Percentiles rank a stretch among this genome's conserved stretches.
Conservation (phyloP, 192 early-diverging fungal species). For the Coemansia sp. region DNA sequence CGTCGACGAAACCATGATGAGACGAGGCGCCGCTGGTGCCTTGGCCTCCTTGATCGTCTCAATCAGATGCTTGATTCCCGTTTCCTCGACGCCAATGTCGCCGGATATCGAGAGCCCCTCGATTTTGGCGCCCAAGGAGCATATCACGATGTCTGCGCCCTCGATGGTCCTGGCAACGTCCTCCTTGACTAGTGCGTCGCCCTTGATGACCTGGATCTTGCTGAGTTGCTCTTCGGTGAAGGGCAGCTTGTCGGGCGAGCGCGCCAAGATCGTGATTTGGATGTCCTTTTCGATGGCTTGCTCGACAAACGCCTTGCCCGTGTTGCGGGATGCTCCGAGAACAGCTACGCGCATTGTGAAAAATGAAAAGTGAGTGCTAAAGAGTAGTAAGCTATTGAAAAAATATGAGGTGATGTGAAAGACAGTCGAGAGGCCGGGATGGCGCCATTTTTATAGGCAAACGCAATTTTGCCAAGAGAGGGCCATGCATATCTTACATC, state of each 20-base stretch:
- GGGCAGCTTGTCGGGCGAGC: constrained; percentile 37
- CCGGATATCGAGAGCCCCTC: constrained; percentile 7
- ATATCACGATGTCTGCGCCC: constrained; percentile 35
- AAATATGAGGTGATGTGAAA: not conserved
- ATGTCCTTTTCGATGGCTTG: constrained; percentile 28
- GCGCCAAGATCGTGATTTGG: constrained; percentile 30
- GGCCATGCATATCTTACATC: not conserved
- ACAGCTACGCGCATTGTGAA: constrained; percentile 30
- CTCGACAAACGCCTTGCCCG: constrained; percentile 34
- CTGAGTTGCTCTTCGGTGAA: constrained; percentile 39
- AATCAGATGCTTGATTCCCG: constrained; percentile 4
- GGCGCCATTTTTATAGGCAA: not conserved
- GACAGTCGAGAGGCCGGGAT: not conserved
- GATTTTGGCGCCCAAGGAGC: constrained; percentile 36
- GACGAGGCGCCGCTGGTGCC: constrained; percentile 12
- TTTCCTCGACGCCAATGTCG: constrained; percentile 33
- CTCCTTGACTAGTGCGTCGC: constrained; percentile 34
- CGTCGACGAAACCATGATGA: constrained; percentile 48
- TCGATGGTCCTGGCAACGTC: constrained; percentile 36
- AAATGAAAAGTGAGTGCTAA: not conserved
- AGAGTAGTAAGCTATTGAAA: not conserved
- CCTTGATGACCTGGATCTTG: constrained; percentile 39
- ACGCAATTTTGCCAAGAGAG: not conserved
- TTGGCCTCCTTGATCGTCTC: constrained; percentile 31
- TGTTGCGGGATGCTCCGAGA: constrained; percentile 41